phyloP scores from a whole-genome alignment of 2,329 filamentous ascomycete species.

The Neopestalotiopsis clavispora region DNA sequence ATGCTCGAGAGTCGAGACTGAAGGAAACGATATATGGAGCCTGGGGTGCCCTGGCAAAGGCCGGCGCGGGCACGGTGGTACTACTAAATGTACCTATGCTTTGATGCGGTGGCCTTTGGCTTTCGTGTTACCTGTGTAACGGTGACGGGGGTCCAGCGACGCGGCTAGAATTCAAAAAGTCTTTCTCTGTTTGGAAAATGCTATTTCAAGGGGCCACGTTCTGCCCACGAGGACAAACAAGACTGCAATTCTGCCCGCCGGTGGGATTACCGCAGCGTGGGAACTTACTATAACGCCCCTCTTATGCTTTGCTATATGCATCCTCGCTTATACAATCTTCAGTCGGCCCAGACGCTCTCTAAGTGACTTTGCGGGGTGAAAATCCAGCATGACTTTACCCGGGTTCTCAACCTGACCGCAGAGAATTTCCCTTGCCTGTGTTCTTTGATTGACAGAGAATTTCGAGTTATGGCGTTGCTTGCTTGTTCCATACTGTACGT shows the following conservation, averaged over 20 bases:
- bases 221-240: neutral
- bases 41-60: conserved; percentile 1
- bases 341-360: neutral
- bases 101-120: neutral
- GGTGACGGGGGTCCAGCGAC: neutral
- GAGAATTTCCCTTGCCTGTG: neutral
- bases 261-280: neutral
- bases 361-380: neutral
- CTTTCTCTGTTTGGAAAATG: neutral
- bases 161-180: conserved; percentile 7
- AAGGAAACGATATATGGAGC: conserved; percentile 1
- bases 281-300: neutral
- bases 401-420: neutral
- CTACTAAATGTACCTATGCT: neutral
- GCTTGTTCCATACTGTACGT: neutral
- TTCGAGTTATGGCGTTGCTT: neutral
- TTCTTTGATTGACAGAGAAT: neutral
- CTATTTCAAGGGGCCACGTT: neutral
- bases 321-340: neutral
- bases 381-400: conserved; percentile 1
- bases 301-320: neutral
- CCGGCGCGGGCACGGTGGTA: conserved; percentile 3
- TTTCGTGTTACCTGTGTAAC: conserved; percentile 11
- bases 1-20: neutral
- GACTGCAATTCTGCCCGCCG: neutral